Conservation (phyloP, 2,329 filamentous ascomycete species). For the Neonectria punicea region DNA sequence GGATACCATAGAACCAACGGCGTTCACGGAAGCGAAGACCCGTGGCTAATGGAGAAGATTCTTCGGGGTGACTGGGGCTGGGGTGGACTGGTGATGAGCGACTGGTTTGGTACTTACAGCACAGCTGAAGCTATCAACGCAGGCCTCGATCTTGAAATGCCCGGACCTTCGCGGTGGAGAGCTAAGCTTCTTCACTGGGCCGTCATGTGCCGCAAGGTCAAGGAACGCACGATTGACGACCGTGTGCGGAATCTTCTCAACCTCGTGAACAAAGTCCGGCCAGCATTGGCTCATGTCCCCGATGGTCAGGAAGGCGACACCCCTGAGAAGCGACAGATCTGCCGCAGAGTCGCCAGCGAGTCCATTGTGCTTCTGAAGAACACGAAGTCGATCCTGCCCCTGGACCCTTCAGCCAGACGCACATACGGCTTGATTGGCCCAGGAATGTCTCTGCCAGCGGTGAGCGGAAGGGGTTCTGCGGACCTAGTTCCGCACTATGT, state of each 20-base stretch:
- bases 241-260: conserved; percentile 28
- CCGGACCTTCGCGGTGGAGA: conserved; percentile 43
- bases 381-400: not conserved
- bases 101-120: conserved; percentile 48
- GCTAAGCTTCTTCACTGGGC: conserved; percentile 32
- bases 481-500: conserved; percentile 43
- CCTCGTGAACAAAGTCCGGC: conserved; percentile 19
- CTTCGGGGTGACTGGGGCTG: conserved; percentile 54
- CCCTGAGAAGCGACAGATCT: not conserved
- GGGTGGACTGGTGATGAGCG: conserved; percentile 42
- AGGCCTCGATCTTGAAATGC: conserved; percentile 47
- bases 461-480: conserved; percentile 46
- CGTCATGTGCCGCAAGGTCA: conserved; percentile 33
- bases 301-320: not conserved
- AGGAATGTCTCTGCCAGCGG: conserved; percentile 46
- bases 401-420: conserved; percentile 32
- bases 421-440: conserved; percentile 48
- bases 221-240: conserved; percentile 28
- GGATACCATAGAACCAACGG: conserved; percentile 53
- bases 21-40: conserved; percentile 28
- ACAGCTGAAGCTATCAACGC: conserved; percentile 41
- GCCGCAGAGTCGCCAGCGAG: not conserved
- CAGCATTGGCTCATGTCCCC: not conserved
- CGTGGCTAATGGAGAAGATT: conserved; percentile 36
- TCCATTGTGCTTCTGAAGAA: conserved; percentile 49